Evolutionary conservation across 116 monocot species (phyloP).

Genomic region (Dioscorea cayenensis): DNA sequence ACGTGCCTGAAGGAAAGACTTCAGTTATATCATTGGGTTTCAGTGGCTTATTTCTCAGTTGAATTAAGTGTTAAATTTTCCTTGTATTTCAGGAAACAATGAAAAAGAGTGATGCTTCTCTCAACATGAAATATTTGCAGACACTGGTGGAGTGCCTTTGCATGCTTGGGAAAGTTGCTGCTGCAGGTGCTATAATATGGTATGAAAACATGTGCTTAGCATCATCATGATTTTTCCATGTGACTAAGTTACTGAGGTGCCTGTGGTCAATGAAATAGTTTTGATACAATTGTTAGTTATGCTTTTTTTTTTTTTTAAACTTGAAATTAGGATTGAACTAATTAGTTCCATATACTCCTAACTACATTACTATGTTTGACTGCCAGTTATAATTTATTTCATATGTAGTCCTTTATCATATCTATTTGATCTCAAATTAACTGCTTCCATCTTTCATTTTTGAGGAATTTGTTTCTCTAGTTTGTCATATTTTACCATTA

Average conservation of each 20-base stretch:
- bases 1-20: conserved; percentile 6
- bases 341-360: too few species aligned
- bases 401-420: too few species aligned
- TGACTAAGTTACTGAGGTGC: not conserved
- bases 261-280: too few species aligned
- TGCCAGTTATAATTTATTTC: too few species aligned
- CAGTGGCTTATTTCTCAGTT: not conserved
- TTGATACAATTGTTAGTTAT: too few species aligned
- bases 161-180: conserved; percentile 99
- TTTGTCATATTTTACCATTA: not conserved
- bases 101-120: conserved; percentile 67
- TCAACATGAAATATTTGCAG: conserved; percentile 69
- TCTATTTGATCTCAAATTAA: too few species aligned
- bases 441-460: too few species aligned
- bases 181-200: conserved; percentile 97
- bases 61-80: not conserved
- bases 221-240: not conserved
- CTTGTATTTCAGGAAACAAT: conserved; percentile 66
- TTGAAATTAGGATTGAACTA: too few species aligned
- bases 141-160: conserved; percentile 93
- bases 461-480: too few species aligned
- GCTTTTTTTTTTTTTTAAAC: too few species aligned
- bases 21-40: not conserved
- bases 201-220: conserved; percentile 13
- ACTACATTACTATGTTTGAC: too few species aligned